Base-by-base conservation (phyloP, 208 protist species). In the Phytomonas francai region DNA sequence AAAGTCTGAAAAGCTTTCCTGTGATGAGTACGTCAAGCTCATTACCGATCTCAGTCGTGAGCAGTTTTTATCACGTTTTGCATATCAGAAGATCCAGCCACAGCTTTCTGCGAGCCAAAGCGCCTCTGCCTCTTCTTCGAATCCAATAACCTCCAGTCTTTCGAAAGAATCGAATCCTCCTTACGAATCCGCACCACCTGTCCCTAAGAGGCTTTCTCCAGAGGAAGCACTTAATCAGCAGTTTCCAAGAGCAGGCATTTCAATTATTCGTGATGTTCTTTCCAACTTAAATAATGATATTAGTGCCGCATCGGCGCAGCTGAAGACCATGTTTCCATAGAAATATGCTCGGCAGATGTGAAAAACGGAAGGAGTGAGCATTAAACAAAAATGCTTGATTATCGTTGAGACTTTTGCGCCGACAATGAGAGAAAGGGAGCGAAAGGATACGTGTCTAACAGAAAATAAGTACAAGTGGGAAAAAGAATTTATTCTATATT, bases 1-100 rank as follows among this genome's bases (percentile, higher is more conserved):
- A 3, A 77, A 80, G 65, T 45, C 63, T 0, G 86, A 88, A 56
- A 63, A 85, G 34, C 56, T 95, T 9, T 79, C 77, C 29, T 88
- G 80, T 59, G 87, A 95, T 33, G 87, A 92, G 61, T 95, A 92
- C 67, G 80, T 95, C 5, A 84, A 87, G 67, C 71, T 71, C 29
- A 83, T 95, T 27, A 87, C 83, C 2, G 83, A 91, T 66, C 76
- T 88, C 27, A 85, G 83, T 4, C 77, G 89, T 8, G 69, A 85
- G n/a, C 81, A 91, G 72, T 95, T 95, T 69, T 74, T 87, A 30
- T 78, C 79, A 1, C 80, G 83, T 22, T 89, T 91, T 71, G 68
- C 89, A 22, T 88, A 89, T 59, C 68, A 70, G 22, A 81, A 75
- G 54, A 19, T 67, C 25, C 4, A 39, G 0, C 33, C 33, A 36